These are phyloP conservation scores for Dothistroma pini DNA, from an alignment of 2,329 filamentous ascomycete genomes.

Conservation along the genomic window DNA sequence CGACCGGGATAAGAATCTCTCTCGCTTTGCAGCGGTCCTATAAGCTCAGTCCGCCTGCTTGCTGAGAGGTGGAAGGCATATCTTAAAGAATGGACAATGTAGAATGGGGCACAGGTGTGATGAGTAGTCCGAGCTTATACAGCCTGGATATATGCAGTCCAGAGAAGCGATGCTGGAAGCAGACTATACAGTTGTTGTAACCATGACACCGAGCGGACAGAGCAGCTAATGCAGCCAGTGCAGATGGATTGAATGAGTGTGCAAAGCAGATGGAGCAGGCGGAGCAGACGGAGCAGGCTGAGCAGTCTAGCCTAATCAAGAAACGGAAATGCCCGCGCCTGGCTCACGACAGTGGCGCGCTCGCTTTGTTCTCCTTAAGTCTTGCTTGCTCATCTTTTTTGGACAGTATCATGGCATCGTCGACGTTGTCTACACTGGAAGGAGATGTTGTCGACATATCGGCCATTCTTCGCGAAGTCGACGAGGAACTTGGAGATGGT, in stretches of 20 bases:
- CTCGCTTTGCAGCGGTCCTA: not conserved
- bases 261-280: not conserved
- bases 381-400: too few relatives aligned
- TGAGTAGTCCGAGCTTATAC: too few relatives aligned
- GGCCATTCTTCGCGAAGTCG: not conserved
- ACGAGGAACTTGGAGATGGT: not conserved
- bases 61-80: not conserved
- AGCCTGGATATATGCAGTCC: too few relatives aligned
- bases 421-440: not conserved
- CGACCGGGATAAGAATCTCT: not conserved
- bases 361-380: too few relatives aligned
- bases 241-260: too few relatives aligned
- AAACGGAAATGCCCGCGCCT: too few relatives aligned
- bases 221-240: not conserved
- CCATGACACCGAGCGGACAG: not conserved
- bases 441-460: constrained; percentile 2
- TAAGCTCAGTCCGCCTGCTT: not conserved
- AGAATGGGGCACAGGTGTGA: too few relatives aligned
- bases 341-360: too few relatives aligned
- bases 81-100: not conserved
- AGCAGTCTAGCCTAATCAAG: too few relatives aligned
- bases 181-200: too few relatives aligned
- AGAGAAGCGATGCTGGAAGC: too few relatives aligned
- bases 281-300: not conserved
- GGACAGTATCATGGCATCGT: not conserved